Percentiles rank a stretch among this genome's conserved stretches.
Evolutionary conservation across 139 green algal species (phyloP).

Genomic region (Micromonas commoda): DNA sequence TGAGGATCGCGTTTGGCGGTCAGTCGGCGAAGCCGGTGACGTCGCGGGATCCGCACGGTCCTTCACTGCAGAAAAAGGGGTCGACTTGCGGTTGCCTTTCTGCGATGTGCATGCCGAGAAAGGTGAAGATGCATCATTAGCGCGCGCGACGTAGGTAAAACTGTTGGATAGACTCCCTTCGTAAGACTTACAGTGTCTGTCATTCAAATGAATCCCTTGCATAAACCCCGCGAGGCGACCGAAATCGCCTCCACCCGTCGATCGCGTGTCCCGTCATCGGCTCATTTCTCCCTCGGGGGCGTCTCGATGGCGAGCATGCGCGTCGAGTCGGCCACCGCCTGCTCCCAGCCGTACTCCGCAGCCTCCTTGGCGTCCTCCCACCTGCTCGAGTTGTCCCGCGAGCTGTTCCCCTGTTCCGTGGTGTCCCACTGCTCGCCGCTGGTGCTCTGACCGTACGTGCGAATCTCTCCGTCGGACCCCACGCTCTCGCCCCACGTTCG

Average conservation of each 20-base stretch:
- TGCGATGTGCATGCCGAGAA: no score
- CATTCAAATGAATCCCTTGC: no score
- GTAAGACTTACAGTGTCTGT: no score
- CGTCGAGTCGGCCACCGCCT: neutral
- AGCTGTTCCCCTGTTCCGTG: neutral
- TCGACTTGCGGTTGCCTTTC: no score
- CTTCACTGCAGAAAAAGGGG: no score
- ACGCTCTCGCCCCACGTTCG: conserved; percentile 24
- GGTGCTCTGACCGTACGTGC: conserved; percentile 13
- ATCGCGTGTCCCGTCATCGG: no score
- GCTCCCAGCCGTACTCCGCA: neutral
- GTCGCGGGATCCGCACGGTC: no score
- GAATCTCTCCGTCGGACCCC: neutral
- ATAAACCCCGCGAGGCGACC: no score
- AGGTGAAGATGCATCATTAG: neutral
- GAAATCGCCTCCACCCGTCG: no score
- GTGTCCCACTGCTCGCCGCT: conserved; percentile 22
- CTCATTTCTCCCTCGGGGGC: neutral
- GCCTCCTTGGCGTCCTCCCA: neutral
- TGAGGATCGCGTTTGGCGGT: no score
- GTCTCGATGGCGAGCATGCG: conserved; percentile 2
- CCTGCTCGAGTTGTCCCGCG: neutral
- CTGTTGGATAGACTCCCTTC: no score
- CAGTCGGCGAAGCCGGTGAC: no score
- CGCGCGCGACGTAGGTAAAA: neutral